phyloP scores from a whole-genome alignment of 768 basidiomycete species.

The Lactarius psammicola region DNA sequence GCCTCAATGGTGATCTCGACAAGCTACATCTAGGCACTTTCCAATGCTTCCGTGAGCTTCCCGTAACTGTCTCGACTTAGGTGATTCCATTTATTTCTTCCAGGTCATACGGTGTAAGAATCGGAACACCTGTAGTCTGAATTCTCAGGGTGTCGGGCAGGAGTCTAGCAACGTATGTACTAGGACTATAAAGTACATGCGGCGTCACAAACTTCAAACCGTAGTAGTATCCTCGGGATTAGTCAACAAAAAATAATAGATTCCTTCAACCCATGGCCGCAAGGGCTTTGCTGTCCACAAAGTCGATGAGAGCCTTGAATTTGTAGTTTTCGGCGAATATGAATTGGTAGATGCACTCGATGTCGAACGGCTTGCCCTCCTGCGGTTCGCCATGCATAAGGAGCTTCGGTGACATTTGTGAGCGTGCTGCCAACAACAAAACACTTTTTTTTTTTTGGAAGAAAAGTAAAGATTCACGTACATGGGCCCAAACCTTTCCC shows the following conservation, averaged over 20 bases:
- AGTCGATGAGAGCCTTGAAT: constrained; percentile 3
- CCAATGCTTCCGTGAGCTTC: background rate
- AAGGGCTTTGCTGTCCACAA: constrained; percentile 1
- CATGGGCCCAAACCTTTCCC: constrained; percentile 9
- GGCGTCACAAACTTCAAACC: background rate
- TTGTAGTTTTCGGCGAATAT: constrained; percentile 6
- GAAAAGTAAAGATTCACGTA: background rate
- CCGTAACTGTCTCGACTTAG: no score
- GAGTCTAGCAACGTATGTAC: background rate
- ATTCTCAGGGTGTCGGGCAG: background rate
- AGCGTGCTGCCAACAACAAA: background rate
- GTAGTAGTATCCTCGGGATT: background rate
- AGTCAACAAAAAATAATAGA: background rate
- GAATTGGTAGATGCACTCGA: constrained; percentile 17
- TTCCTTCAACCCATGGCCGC: background rate
- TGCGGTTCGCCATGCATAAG: constrained; percentile 1
- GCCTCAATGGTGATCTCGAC: background rate
- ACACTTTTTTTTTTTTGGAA: background rate
- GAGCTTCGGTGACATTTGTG: background rate
- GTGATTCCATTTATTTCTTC: background rate
- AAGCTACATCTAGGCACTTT: background rate
- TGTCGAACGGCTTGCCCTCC: constrained; percentile 4
- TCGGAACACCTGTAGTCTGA: background rate
- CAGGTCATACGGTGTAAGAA: background rate
- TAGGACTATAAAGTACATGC: background rate